A percentile compares a stretch with the other conserved stretches of the same genome.
Conservation (phyloP, 305 asterid species). For the Fraxinus sp. region DNA sequence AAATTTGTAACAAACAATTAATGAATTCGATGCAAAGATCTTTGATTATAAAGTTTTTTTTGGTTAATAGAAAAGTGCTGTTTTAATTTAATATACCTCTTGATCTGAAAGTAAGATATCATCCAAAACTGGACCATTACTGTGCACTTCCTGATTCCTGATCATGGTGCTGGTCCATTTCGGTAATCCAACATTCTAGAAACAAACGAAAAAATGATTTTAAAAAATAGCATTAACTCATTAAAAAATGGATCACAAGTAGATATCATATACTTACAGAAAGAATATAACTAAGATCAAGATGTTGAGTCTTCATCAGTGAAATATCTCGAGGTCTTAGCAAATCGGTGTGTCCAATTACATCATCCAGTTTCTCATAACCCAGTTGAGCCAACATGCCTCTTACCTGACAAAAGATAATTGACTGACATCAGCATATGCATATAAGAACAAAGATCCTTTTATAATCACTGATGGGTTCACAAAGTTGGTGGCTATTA, state of each 20-base stretch:
- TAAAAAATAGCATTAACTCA: slow-evolving; percentile 14
- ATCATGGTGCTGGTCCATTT: slow-evolving; percentile 85
- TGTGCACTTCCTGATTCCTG: slow-evolving; percentile 89
- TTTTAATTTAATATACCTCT: slow-evolving; percentile 47
- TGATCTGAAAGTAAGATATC: slow-evolving; percentile 74
- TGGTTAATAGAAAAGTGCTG: neutral
- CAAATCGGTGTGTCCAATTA: slow-evolving; percentile 83
- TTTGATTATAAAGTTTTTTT: neutral
- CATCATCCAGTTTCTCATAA: slow-evolving; percentile 87
- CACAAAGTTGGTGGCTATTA: neutral
- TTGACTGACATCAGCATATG: slow-evolving; percentile 18
- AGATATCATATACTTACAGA: slow-evolving; percentile 37
- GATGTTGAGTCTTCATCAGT: slow-evolving; percentile 90
- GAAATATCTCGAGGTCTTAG: slow-evolving; percentile 82
- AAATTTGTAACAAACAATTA: neutral
- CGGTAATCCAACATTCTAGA: slow-evolving; percentile 76
- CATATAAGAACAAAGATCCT: neutral
- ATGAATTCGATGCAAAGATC: neutral
- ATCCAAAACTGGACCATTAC: slow-evolving; percentile 92
- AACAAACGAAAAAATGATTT: slow-evolving; percentile 19
- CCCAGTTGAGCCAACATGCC: slow-evolving; percentile 93
- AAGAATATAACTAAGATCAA: slow-evolving; percentile 67
- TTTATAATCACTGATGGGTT: neutral
- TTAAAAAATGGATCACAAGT: slow-evolving; percentile 3
- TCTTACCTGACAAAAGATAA: slow-evolving; percentile 60